phyloP scores from a whole-genome alignment of 2,329 filamentous ascomycete genomes.

The Chaetomium globosum region DNA sequence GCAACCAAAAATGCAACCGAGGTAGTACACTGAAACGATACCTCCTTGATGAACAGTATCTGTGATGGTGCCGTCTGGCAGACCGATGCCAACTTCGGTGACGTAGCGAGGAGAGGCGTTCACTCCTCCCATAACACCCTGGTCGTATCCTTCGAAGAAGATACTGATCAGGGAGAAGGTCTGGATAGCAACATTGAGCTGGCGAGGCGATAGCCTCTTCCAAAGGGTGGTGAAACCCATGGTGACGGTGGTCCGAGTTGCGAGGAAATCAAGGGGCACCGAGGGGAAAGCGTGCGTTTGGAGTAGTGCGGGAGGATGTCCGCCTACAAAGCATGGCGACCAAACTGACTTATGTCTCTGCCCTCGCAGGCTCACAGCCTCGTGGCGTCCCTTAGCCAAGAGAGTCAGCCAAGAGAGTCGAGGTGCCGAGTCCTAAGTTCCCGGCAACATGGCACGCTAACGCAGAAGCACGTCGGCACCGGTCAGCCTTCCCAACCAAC shows the following conservation, averaged over 20 bases:
- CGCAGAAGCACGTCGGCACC: too few species aligned
- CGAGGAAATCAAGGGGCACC: background rate
- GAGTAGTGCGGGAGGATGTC: background rate
- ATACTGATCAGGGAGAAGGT: slow-evolving; percentile 40
- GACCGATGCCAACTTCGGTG: slow-evolving; percentile 60
- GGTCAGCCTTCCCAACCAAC: too few species aligned
- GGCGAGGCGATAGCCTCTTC: slow-evolving; percentile 47
- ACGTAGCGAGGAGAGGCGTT: slow-evolving; percentile 68
- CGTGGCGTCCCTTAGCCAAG: too few species aligned
- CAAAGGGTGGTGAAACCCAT: slow-evolving; percentile 48
- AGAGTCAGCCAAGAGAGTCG: too few species aligned
- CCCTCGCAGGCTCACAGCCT: too few species aligned
- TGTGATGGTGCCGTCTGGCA: slow-evolving; percentile 50
- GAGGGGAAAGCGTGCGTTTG: background rate
- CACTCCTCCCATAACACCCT: slow-evolving; percentile 64
- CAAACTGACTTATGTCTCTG: too few species aligned
- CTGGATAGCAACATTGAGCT: slow-evolving; percentile 47
- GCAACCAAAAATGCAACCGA: slow-evolving; percentile 55
- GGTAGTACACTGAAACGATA: slow-evolving; percentile 56
- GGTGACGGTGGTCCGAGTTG: slow-evolving; percentile 21
- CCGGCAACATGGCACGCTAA: too few species aligned
- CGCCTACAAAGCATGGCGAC: background rate
- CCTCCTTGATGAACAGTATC: slow-evolving; percentile 51
- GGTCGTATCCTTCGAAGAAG: slow-evolving; percentile 62
- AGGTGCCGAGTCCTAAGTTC: too few species aligned